Conservation (phyloP, 257 asterid species). For the Rhazya stricta region DNA sequence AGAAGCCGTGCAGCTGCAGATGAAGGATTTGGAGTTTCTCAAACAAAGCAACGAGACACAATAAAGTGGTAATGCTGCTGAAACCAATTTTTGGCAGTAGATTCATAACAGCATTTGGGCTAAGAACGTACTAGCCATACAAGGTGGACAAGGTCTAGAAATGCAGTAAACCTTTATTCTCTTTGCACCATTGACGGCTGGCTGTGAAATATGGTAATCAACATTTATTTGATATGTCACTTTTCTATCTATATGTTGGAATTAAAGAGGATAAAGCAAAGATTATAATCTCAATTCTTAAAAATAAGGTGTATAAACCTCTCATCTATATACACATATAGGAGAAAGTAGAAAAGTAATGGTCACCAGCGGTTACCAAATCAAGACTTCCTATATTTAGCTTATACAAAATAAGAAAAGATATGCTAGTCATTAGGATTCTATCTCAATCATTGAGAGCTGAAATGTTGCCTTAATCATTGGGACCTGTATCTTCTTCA, state of each 20-base stretch:
- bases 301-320: too few species aligned
- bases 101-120: background rate
- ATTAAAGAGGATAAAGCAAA: too few species aligned
- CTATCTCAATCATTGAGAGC: too few species aligned
- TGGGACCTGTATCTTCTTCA: too few species aligned
- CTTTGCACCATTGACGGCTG: background rate
- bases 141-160: background rate
- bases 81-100: background rate
- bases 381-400: too few species aligned
- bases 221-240: background rate
- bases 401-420: too few species aligned
- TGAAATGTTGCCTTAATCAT: too few species aligned
- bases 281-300: too few species aligned
- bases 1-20: constrained; percentile 85
- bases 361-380: too few species aligned
- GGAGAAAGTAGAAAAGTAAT: too few species aligned
- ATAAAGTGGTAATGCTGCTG: background rate
- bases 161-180: background rate
- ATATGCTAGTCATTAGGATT: too few species aligned
- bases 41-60: constrained; percentile 37
- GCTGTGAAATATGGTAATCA: background rate
- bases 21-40: constrained; percentile 89
- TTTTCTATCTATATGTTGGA: background rate
- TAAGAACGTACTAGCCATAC: background rate
- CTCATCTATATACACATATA: too few species aligned